phyloP scores from a whole-genome alignment of 345 rosid genomes.

The Sonneratia alba region DNA sequence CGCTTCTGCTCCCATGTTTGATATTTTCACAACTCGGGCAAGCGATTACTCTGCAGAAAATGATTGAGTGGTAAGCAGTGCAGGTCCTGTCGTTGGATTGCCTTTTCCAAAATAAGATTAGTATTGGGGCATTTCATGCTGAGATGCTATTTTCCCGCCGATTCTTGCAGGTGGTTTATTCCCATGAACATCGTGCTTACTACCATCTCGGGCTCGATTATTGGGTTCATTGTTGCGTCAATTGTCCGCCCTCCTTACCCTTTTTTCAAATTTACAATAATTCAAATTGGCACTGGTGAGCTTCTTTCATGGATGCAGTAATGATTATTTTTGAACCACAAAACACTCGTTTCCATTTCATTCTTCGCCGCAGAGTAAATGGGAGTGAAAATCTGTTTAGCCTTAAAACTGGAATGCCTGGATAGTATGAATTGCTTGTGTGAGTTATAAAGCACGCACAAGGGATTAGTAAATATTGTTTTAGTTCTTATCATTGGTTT shows the following conservation, averaged over 20 bases:
- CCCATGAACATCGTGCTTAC: constrained; percentile 77
- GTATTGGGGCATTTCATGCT: neutral
- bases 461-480: too few species aligned
- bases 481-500: neutral
- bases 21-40: constrained; percentile 97
- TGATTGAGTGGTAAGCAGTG: constrained; percentile 65
- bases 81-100: neutral
- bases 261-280: constrained; percentile 81
- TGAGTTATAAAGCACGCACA: neutral
- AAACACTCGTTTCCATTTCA: too few species aligned
- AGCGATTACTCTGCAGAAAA: constrained; percentile 72
- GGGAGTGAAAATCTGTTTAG: too few species aligned
- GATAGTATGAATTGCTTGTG: neutral
- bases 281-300: constrained; percentile 81
- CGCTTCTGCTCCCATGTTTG: constrained; percentile 94
- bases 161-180: constrained; percentile 85
- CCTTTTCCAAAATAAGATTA: neutral
- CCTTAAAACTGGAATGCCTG: neutral
- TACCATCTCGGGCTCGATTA: constrained; percentile 63
- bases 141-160: neutral
- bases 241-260: constrained; percentile 86
- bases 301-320: constrained; percentile 65
- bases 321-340: too few species aligned
- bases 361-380: too few species aligned
- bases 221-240: constrained; percentile 58